Evolutionary conservation across 2,329 filamentous ascomycete genomes (phyloP).

Genomic region (Nothophaeocryptopus gaeumannii): DNA sequence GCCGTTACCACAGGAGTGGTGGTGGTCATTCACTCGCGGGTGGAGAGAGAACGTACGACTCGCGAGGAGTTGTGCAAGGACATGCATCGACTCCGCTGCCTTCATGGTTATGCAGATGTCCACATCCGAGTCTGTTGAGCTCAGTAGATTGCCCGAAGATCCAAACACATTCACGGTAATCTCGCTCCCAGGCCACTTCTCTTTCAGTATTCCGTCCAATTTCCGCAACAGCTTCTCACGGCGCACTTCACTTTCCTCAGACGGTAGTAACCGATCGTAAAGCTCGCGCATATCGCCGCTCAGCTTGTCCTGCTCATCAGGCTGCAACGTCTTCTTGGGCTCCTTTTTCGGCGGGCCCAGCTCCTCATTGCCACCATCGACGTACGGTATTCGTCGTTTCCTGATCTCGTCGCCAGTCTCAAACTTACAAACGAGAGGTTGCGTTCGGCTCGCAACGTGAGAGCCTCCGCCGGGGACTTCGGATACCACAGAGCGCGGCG

Average conservation of each 20-base stretch:
- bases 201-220: slow-evolving; percentile 80
- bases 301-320: slow-evolving; percentile 71
- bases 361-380: slow-evolving; percentile 72
- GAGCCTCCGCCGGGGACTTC: slow-evolving; percentile 65
- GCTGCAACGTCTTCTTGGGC: slow-evolving; percentile 66
- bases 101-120: slow-evolving; percentile 97
- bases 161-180: slow-evolving; percentile 93
- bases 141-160: slow-evolving; percentile 93
- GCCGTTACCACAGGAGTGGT: not conserved
- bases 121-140: slow-evolving; percentile 94
- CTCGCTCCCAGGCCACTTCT: slow-evolving; percentile 85
- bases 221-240: slow-evolving; percentile 77
- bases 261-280: slow-evolving; percentile 82
- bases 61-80: slow-evolving; percentile 80
- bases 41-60: slow-evolving; percentile 63
- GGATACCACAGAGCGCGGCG: slow-evolving; percentile 84
- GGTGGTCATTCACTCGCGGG: not conserved
- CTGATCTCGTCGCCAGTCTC: slow-evolving; percentile 82
- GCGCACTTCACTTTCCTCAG: slow-evolving; percentile 71
- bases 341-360: slow-evolving; percentile 68
- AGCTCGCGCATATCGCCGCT: slow-evolving; percentile 80
- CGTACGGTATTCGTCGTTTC: slow-evolving; percentile 83
- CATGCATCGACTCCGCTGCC: slow-evolving; percentile 83
- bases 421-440: slow-evolving; percentile 68
- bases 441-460: slow-evolving; percentile 9